phyloP scores from a whole-genome alignment of 768 basidiomycete species.

The Coprinopsis marcescibilis region DNA sequence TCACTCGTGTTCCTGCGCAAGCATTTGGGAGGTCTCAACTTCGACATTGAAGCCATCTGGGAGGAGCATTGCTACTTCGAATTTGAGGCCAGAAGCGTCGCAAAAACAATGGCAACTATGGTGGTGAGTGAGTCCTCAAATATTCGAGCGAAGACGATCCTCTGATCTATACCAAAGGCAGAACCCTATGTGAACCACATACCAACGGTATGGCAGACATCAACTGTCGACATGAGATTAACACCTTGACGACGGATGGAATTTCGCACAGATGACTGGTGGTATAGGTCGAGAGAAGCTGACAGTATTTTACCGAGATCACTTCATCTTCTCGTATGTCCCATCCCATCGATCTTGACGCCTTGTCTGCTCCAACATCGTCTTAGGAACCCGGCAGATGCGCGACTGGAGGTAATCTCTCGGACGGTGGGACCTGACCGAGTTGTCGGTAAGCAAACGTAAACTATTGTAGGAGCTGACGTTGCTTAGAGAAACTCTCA shows the following conservation, averaged over 20 bases:
- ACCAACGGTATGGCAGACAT: constrained; percentile 35
- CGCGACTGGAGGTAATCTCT: constrained; percentile 38
- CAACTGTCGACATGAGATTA: background rate
- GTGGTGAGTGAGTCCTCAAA: constrained; percentile 30
- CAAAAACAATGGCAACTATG: constrained; percentile 53
- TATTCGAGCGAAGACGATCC: background rate
- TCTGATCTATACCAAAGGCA: constrained; percentile 25
- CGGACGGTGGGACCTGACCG: constrained; percentile 47
- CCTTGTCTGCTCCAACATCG: background rate
- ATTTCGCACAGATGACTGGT: constrained; percentile 42
- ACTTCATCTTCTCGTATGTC: constrained; percentile 47
- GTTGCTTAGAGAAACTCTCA: constrained; percentile 14
- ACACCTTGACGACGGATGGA: background rate
- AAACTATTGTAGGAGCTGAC: background rate
- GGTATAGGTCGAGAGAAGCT: constrained; percentile 46
- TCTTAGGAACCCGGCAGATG: constrained; percentile 49
- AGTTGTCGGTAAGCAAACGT: constrained; percentile 36
- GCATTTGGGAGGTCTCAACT: constrained; percentile 42
- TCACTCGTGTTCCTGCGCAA: constrained; percentile 41
- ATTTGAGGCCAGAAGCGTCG: constrained; percentile 44
- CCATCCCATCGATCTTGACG: too few relatives aligned
- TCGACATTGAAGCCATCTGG: constrained; percentile 58
- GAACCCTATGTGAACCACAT: constrained; percentile 59
- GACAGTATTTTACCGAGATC: constrained; percentile 50
- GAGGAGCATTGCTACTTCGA: constrained; percentile 54